Conservation (phyloP, 805 yeast species). For the Starmerella bombi region DNA sequence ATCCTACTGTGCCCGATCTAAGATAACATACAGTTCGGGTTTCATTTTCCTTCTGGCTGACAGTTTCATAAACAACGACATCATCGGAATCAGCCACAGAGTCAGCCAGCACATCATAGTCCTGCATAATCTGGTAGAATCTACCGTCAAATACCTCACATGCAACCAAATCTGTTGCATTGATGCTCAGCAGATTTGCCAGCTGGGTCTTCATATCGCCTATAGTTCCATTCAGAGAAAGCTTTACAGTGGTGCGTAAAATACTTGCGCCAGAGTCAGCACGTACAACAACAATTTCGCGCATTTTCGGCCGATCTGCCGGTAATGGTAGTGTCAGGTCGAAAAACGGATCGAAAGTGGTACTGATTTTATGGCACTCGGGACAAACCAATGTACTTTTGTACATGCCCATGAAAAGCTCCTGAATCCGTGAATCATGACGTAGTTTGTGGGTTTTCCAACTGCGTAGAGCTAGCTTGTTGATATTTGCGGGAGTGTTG, state of each 20-base stretch:
- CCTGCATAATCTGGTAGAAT: slow-evolving; percentile 58
- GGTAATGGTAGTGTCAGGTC: slow-evolving; percentile 87
- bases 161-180: slow-evolving; percentile 36
- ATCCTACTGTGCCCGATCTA: not conserved
- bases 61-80: slow-evolving; percentile 47
- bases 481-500: no score
- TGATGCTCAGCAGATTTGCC: no score
- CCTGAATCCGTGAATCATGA: slow-evolving; percentile 74
- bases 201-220: slow-evolving; percentile 51
- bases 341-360: slow-evolving; percentile 88
- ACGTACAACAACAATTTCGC: slow-evolving; percentile 50
- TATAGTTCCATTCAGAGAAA: slow-evolving; percentile 51
- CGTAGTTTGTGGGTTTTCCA: slow-evolving; percentile 58
- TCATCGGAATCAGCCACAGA: slow-evolving; percentile 50
- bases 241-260: slow-evolving; percentile 51
- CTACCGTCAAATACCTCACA: slow-evolving; percentile 54
- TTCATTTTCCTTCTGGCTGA: not conserved
- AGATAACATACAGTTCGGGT: not conserved
- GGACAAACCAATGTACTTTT: slow-evolving; percentile 87
- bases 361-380: slow-evolving; percentile 58
- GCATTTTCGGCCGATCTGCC: slow-evolving; percentile 51
- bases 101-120: slow-evolving; percentile 45
- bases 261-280: slow-evolving; percentile 34
- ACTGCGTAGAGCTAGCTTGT: no score
- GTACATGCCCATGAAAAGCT: slow-evolving; percentile 80